These are phyloP conservation scores for Pichia sp. DNA, from an alignment of 1,139 yeast species.

Conservation along the genomic window DNA sequence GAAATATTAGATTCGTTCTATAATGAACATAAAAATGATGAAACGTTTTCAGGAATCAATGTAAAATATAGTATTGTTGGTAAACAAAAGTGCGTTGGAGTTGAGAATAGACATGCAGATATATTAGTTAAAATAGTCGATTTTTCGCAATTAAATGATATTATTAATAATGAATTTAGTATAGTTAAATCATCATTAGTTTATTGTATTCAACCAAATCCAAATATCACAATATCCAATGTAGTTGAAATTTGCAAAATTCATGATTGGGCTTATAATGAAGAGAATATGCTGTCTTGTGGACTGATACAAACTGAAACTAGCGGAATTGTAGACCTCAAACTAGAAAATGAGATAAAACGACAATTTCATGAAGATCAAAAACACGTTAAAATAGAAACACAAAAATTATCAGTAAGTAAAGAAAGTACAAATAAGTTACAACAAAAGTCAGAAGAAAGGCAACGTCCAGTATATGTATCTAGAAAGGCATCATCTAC, in stretches of 20 bases:
- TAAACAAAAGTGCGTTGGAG: slow-evolving; percentile 4
- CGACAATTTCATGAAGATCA: no score
- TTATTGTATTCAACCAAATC: slow-evolving; percentile 19
- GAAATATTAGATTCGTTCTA: slow-evolving; percentile 19
- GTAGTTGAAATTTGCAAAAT: slow-evolving; percentile 17
- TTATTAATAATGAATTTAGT: slow-evolving; percentile 13
- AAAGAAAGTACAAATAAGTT: no score
- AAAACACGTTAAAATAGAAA: no score
- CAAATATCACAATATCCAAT: slow-evolving; percentile 15
- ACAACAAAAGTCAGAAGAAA: neutral
- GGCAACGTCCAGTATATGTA: slow-evolving; percentile 7
- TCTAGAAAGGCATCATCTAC: slow-evolving; percentile 11
- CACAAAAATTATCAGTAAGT: no score
- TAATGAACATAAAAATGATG: slow-evolving; percentile 13
- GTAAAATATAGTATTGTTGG: slow-evolving; percentile 23
- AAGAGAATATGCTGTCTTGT: slow-evolving; percentile 20
- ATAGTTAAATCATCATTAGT: slow-evolving; percentile 16
- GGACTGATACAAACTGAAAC: slow-evolving; percentile 21
- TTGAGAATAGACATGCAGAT: slow-evolving; percentile 7
- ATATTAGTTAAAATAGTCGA: slow-evolving; percentile 11
- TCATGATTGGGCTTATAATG: slow-evolving; percentile 10
- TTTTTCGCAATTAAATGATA: slow-evolving; percentile 5
- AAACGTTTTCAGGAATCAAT: slow-evolving; percentile 8
- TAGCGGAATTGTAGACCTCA: slow-evolving; percentile 6
- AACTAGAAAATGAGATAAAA: neutral